Evolutionary conservation across 2,329 filamentous ascomycete genomes (phyloP).

Genomic region (Metarhizium sp.): DNA sequence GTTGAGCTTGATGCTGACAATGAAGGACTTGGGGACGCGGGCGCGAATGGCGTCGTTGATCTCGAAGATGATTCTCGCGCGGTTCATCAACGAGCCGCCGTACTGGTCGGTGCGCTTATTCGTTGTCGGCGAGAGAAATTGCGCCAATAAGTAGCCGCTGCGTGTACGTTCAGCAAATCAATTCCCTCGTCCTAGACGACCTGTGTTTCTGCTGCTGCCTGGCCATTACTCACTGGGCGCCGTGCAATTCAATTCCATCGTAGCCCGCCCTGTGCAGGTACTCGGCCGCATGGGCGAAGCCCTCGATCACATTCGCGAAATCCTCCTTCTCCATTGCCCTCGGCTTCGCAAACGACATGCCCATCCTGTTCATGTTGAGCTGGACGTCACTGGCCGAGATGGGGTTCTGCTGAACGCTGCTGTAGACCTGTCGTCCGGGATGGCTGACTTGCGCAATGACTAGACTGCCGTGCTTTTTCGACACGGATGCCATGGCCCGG

Average conservation of each 20-base stretch:
- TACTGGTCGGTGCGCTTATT: constrained; percentile 45
- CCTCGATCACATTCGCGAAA: constrained; percentile 46
- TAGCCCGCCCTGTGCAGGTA: constrained; percentile 55
- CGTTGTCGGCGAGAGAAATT: constrained; percentile 40
- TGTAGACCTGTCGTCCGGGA: constrained; percentile 32
- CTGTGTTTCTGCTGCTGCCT: background rate
- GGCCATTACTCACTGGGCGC: constrained; percentile 29
- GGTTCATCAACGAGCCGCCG: constrained; percentile 33
- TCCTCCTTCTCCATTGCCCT: constrained; percentile 43
- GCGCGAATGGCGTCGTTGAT: constrained; percentile 27
- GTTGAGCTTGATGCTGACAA: constrained; percentile 49
- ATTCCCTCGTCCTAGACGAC: background rate
- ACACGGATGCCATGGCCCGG: constrained; percentile 41
- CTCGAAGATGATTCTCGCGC: constrained; percentile 35
- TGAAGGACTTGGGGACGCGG: constrained; percentile 22
- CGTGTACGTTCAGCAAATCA: background rate
- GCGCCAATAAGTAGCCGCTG: constrained; percentile 40
- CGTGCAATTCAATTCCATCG: constrained; percentile 42
- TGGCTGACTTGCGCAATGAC: constrained; percentile 54
- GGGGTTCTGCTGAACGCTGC: constrained; percentile 11
- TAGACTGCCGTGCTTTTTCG: constrained; percentile 49
- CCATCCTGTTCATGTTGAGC: constrained; percentile 13
- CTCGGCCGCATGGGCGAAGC: constrained; percentile 52
- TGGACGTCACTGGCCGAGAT: constrained; percentile 24
- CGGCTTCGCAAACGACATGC: constrained; percentile 34